Evolutionary conservation across 2,329 filamentous ascomycete genomes (phyloP).

Genomic region (Exophiala alcalophila): DNA sequence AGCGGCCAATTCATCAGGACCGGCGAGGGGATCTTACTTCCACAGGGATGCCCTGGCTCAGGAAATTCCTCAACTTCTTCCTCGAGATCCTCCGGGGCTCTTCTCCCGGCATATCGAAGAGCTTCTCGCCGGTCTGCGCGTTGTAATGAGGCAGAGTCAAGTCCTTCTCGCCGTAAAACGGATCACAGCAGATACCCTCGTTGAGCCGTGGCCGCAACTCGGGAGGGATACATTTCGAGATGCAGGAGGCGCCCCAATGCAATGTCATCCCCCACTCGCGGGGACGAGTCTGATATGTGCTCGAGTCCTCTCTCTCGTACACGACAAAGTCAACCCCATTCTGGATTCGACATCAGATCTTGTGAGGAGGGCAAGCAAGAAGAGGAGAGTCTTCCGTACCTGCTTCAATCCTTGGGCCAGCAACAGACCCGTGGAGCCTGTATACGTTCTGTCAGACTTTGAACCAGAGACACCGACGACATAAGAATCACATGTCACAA

Average conservation of each 20-base stretch:
- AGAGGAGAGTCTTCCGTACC: conserved; percentile 2
- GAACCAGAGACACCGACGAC: too few species aligned
- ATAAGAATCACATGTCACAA: too few species aligned
- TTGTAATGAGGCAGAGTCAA: conserved; percentile 12
- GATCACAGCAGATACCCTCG: conserved; percentile 11
- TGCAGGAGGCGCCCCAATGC: conserved; percentile 9
- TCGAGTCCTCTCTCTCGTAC: conserved; percentile 12
- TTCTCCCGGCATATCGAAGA: conserved; percentile 11
- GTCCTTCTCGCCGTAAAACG: conserved; percentile 6
- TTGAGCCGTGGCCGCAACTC: conserved; percentile 9
- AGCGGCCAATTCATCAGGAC: too few species aligned
- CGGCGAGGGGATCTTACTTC: too few species aligned
- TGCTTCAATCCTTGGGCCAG: conserved; percentile 20
- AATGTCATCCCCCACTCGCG: conserved; percentile 22
- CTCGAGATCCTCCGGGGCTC: conserved; percentile 10
- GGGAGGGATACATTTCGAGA: conserved; percentile 12
- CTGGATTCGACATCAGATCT: background rate
- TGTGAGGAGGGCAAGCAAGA: background rate
- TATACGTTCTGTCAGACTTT: too few species aligned
- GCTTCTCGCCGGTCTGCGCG: conserved; percentile 16
- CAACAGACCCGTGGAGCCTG: conserved; percentile 18
- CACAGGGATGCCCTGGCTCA: conserved; percentile 14
- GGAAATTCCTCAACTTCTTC: conserved; percentile 11
- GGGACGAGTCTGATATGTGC: conserved; percentile 11
- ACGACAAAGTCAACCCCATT: conserved; percentile 11